These are phyloP conservation scores for Neoascochyta sp. DNA, from an alignment of 2,329 filamentous ascomycete genomes.

Conservation along the genomic window DNA sequence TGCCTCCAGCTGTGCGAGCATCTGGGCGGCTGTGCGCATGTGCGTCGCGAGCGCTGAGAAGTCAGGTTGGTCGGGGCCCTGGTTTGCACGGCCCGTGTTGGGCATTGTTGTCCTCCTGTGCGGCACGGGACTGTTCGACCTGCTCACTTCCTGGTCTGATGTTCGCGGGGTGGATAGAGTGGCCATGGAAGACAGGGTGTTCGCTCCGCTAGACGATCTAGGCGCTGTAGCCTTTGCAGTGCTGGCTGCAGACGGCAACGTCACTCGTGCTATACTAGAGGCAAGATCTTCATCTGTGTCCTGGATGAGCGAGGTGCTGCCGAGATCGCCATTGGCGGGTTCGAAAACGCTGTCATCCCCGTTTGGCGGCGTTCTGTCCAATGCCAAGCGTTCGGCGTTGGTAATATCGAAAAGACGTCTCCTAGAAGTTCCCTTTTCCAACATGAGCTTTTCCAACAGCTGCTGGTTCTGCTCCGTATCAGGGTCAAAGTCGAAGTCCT, in stretches of 20 bases:
- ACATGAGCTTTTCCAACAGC: slow-evolving; percentile 61
- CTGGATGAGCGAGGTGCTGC: slow-evolving; percentile 67
- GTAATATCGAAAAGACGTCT: slow-evolving; percentile 53
- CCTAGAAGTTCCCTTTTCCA: slow-evolving; percentile 59
- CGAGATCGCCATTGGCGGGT: slow-evolving; percentile 73
- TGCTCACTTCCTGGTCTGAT: slow-evolving; percentile 64
- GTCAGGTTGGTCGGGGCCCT: slow-evolving; percentile 67
- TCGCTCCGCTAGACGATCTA: slow-evolving; percentile 59
- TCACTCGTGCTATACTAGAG: slow-evolving; percentile 28
- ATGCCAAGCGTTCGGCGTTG: slow-evolving; percentile 56
- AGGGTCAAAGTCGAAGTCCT: slow-evolving; percentile 80
- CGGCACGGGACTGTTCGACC: slow-evolving; percentile 64
- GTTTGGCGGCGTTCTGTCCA: slow-evolving; percentile 44
- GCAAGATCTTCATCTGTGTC: slow-evolving; percentile 48
- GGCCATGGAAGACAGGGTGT: slow-evolving; percentile 57
- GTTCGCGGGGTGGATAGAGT: slow-evolving; percentile 64
- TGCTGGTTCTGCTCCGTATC: slow-evolving; percentile 68
- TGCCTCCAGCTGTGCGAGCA: slow-evolving; percentile 78
- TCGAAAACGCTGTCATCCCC: slow-evolving; percentile 74
- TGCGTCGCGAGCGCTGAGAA: slow-evolving; percentile 80
- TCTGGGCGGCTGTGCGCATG: slow-evolving; percentile 82
- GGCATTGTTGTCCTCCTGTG: slow-evolving; percentile 60
- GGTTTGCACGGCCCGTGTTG: slow-evolving; percentile 49
- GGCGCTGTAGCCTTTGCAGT: slow-evolving; percentile 41
- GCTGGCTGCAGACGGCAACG: slow-evolving; percentile 18